Base-by-base conservation (phyloP, 2,329 filamentous ascomycete genomes). In the Fusarium dimerum region DNA sequence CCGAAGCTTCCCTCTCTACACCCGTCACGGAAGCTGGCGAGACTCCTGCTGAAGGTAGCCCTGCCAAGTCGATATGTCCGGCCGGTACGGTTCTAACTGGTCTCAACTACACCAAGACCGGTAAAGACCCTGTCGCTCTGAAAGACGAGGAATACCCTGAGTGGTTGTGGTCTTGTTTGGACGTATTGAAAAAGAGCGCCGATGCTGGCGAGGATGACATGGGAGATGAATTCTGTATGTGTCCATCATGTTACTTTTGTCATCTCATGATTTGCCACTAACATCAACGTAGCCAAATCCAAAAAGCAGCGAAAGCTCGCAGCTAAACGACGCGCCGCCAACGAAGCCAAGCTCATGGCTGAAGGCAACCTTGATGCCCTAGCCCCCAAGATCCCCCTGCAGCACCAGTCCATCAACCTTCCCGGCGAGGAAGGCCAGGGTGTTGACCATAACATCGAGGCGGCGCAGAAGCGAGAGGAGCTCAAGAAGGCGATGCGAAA, bases 221-320 rank as follows among this genome's bases (percentile, higher is more conserved):
- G 26, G 88, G 85, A 18, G 90, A 93, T 75, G 80, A 92, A 62
- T 94, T 91, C 71, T 92, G 90, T 93, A 82, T 46, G 87, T 82
- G 46, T 6, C 39, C 40, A 36, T 16, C 20, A 26, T 26, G 20
- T 26, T 26, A 26, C 15, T 16, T 10, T 12, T 6, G 2, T 7
- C 26, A 7, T 36, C 15, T 5, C 12, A 42, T 36, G 6, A 9
- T 12, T 6, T 15, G 30, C 20, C 47, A 51, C 61, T 64, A 59
- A 65, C 52, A 32, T 12, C 17, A 32, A 26, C 30, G 52, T 55
- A 92, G 88, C 89, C 53, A 94, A 94, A 82, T 92, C 88, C 29
- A 92, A 90, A 72, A 93, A 92, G 69, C 85, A 91, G 71, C 85
- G 90, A 54, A 81, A 84, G 51, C 69, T 87, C 50, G 90, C 90